phyloP scores from a whole-genome alignment of 2,329 filamentous ascomycete genomes.

The Mollisia scopiformis region DNA sequence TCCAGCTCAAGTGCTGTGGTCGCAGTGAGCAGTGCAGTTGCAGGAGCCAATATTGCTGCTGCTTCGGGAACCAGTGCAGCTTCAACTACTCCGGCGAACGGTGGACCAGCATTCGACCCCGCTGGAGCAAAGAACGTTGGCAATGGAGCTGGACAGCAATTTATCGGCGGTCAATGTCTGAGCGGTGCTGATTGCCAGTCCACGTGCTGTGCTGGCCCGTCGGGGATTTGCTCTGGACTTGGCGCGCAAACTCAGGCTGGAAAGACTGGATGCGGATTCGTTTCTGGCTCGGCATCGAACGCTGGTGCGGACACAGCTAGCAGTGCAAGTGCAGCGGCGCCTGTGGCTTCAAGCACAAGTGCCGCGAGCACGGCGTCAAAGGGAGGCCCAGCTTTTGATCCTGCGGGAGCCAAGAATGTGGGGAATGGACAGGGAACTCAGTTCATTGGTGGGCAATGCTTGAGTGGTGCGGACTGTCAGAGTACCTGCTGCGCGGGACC shows the following conservation, averaged over 20 bases:
- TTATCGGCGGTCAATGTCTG: conserved; percentile 29
- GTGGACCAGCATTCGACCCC: conserved; percentile 26
- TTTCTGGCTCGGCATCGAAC: conserved; percentile 1
- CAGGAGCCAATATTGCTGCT: neutral
- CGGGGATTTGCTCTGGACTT: conserved; percentile 38
- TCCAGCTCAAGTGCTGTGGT: conserved; percentile 16
- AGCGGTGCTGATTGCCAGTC: conserved; percentile 22
- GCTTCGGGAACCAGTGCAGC: neutral
- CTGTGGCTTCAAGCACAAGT: neutral
- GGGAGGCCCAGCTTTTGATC: conserved; percentile 25
- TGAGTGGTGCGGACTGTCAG: conserved; percentile 25
- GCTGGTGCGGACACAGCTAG: neutral
- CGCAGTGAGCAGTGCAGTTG: conserved; percentile 6
- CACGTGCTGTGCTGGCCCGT: conserved; percentile 26
- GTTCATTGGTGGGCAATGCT: conserved; percentile 30
- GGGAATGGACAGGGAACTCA: conserved; percentile 25
- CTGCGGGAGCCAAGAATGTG: conserved; percentile 29
- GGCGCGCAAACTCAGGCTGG: conserved; percentile 38
- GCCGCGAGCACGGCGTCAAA: conserved; percentile 1
- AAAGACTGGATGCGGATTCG: conserved; percentile 38
- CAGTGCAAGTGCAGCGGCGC: conserved; percentile 11
- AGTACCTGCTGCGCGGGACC: conserved; percentile 27
- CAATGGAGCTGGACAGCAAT: conserved; percentile 24
- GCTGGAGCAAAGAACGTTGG: conserved; percentile 30
- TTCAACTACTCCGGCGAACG: conserved; percentile 4